These are phyloP conservation scores for Ustilago shanxiensis DNA, from an alignment of 1,284 basidiomycete genomes.

Conservation along the genomic window DNA sequence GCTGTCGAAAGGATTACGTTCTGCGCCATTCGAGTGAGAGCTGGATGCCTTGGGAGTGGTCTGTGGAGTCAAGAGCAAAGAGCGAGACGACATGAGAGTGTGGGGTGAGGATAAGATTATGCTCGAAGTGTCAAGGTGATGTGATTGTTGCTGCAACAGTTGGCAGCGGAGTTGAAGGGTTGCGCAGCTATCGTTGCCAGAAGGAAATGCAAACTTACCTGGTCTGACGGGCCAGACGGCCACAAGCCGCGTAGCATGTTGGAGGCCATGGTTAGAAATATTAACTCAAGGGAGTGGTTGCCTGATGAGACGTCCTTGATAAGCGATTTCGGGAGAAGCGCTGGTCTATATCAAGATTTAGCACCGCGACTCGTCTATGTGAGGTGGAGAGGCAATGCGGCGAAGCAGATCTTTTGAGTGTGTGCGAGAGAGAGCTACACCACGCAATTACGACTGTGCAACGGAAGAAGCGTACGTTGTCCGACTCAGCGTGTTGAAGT, in stretches of 20 bases:
- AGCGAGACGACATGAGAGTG: background rate
- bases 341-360: no score
- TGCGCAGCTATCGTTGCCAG: background rate
- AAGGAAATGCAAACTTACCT: constrained; percentile 41
- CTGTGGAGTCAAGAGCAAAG: constrained; percentile 20
- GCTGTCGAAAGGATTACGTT: constrained; percentile 64
- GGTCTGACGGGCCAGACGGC: constrained; percentile 62
- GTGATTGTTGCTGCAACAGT: background rate
- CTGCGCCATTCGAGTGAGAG: constrained; percentile 52
- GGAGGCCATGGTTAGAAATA: constrained; percentile 35
- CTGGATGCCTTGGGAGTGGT: constrained; percentile 58
- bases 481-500: background rate
- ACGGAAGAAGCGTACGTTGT: background rate
- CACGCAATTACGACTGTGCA: no score
- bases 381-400: background rate
- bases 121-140: background rate
- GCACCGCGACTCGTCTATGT: constrained; percentile 10
- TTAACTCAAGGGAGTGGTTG: background rate
- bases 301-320: background rate
- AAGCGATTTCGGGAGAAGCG: no score
- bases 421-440: background rate
- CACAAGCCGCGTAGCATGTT: constrained; percentile 66
- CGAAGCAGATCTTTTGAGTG: background rate
- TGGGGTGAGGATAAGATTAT: constrained; percentile 9
- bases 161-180: background rate